Evolutionary conservation across 1,284 basidiomycete genomes (phyloP), one percentile per base, ranked within the genome.

Genomic region (Inonotus obliquus): DNA sequence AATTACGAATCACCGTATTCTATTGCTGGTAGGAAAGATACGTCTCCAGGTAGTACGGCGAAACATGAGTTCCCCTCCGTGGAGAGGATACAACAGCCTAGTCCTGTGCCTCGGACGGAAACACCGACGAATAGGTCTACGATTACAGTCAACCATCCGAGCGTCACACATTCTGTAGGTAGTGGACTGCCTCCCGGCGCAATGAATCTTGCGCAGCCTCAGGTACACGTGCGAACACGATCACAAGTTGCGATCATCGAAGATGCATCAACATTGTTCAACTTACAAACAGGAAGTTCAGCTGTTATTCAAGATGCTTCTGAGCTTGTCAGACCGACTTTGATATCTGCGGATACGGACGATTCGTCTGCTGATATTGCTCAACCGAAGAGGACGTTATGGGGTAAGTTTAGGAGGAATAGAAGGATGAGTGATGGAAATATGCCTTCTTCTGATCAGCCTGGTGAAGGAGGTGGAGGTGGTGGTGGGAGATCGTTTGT

Each of bases 161-260:
- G 17, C 19, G 37, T 41, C 11, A 48, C 37, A 58, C 69, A 59
- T 53, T 64, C 77, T 60, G 73, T 73, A 44, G 62, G 69, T 6
- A 70, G 76, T 29, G 77, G 69, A 29, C 71, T 87, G 19, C 85
- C 86, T 0, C 79, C 81, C 3, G 86, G 87, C 9, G 86, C 85
- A 7, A 83, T 85, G 80, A 76, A 80, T 45, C 83, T 85, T n/a
- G 76, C 78, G n/a, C 57, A 53, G 11, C 67, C 61, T 21, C 27
- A 60, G 29, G 53, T 57, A 17, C 87, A 89, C 69, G 75, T 82
- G 35, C 83, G 91, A 37, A 90, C 84, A n/a, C 85, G 85, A 74
- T 91, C 88, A 25, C 91, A 92, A 69, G 87, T 85, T 4, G 90
- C 91, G 1, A 82, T 92, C 64, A 84, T 92, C 27, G 87, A 89